These are phyloP conservation scores for Lachancea sp. DNA, from an alignment of 805 yeast genomes.

Conservation along the genomic window DNA sequence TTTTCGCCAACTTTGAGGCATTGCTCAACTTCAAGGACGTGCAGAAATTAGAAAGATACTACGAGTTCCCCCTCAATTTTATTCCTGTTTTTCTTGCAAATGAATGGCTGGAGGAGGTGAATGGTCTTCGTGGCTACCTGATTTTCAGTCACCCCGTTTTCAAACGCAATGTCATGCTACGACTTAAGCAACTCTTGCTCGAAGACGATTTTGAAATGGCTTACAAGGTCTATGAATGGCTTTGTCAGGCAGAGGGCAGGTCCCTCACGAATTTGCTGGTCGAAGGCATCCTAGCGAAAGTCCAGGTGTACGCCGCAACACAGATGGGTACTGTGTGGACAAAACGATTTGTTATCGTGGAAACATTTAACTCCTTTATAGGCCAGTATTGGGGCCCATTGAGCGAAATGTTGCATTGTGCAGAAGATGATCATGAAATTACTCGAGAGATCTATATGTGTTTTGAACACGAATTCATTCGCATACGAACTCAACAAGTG, in stretches of 20 bases:
- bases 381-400: conserved; percentile 23
- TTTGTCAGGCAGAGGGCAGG: conserved; percentile 15
- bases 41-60: conserved; percentile 17
- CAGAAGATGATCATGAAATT: conserved; percentile 26
- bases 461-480: conserved; percentile 23
- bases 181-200: conserved; percentile 10
- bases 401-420: conserved; percentile 17
- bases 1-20: conserved; percentile 15
- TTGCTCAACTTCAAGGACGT: conserved; percentile 19
- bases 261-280: conserved; percentile 17
- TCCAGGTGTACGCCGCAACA: conserved; percentile 15
- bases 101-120: conserved; percentile 18
- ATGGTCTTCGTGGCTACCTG: conserved; percentile 22
- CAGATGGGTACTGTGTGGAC: conserved; percentile 17
- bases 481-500: conserved; percentile 49
- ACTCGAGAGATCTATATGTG: conserved; percentile 21
- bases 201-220: conserved; percentile 27
- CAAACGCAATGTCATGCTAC: conserved; percentile 9
- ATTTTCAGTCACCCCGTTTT: conserved; percentile 18
- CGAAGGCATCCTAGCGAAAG: conserved; percentile 17
- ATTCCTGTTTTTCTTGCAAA: conserved; percentile 10
- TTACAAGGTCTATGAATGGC: conserved; percentile 20
- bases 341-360: conserved; percentile 20
- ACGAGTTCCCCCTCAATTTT: conserved; percentile 22
- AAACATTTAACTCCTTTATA: conserved; percentile 25